These are phyloP conservation scores for Taiozyma sp. DNA, from an alignment of 1,139 yeast genomes.

Conservation along the genomic window DNA sequence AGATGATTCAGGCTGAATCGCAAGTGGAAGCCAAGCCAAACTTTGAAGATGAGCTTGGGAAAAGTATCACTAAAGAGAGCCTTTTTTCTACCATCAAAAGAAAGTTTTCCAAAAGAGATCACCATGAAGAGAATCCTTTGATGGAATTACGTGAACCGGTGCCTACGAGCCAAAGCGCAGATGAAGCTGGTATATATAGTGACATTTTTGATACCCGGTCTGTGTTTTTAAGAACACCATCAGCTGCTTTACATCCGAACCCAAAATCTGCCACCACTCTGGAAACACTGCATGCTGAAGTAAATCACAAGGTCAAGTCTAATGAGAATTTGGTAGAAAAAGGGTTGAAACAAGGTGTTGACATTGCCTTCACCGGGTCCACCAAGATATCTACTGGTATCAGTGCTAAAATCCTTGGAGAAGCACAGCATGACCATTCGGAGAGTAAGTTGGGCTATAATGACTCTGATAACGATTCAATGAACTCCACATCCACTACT, in stretches of 20 bases:
- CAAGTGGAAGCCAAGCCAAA: slow-evolving; percentile 1
- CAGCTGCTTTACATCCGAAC: neutral
- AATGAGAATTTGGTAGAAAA: neutral
- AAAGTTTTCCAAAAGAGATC: slow-evolving; percentile 3
- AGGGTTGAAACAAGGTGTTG: neutral
- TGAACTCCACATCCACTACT: neutral
- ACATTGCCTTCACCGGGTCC: neutral
- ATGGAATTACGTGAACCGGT: neutral
- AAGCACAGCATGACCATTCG: neutral
- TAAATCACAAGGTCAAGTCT: neutral
- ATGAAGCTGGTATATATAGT: neutral
- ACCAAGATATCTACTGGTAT: neutral
- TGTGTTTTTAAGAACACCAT: neutral
- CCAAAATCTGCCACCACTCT: neutral
- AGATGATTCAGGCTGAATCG: slow-evolving; percentile 1
- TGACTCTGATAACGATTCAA: neutral
- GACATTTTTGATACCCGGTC: neutral
- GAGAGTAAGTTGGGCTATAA: neutral
- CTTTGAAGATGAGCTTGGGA: neutral
- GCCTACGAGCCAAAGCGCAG: neutral
- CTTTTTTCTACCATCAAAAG: slow-evolving; percentile 3
- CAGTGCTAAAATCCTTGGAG: neutral
- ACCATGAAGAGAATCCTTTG: neutral
- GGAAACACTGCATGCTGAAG: neutral
- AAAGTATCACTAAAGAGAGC: slow-evolving; percentile 2